A percentile compares a stretch with the other conserved stretches of the same genome.
Conservation (phyloP, 768 basidiomycete genomes). For the Russula earlei region DNA sequence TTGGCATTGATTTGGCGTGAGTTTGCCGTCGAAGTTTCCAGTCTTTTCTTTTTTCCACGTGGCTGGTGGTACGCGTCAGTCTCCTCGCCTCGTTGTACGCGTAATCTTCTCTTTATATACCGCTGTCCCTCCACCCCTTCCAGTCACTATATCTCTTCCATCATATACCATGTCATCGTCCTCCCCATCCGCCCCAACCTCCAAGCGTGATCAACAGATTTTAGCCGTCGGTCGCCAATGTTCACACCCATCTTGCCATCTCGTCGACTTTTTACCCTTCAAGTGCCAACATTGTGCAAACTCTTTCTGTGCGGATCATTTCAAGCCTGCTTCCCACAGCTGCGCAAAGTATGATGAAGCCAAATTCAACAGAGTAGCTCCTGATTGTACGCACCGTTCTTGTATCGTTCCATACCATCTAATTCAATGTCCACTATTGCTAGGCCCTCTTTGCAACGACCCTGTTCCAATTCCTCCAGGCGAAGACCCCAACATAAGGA, state of each 20-base stretch:
- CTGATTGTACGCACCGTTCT: conserved; percentile 46
- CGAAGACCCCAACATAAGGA: conserved; percentile 71
- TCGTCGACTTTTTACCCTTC: conserved; percentile 81
- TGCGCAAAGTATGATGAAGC: conserved; percentile 64
- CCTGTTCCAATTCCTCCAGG: conserved; percentile 70
- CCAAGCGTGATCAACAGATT: conserved; percentile 44
- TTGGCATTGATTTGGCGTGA: too few relatives aligned
- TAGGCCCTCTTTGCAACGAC: conserved; percentile 68
- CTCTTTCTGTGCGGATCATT: conserved; percentile 73
- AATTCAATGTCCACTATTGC: neutral
- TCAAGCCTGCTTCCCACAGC: conserved; percentile 53
- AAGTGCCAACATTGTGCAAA: conserved; percentile 72
- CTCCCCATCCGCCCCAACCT: conserved; percentile 16
- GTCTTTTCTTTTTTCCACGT: too few relatives aligned
- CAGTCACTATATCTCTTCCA: neutral
- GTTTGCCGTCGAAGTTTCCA: too few relatives aligned
- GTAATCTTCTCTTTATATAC: conserved; percentile 7
- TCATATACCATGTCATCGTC: conserved; percentile 24
- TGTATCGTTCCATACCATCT: neutral
- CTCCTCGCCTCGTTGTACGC: too few relatives aligned
- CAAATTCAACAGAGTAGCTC: conserved; percentile 66
- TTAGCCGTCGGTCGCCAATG: conserved; percentile 66
- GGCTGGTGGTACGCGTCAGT: too few relatives aligned
- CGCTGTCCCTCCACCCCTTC: too few relatives aligned
- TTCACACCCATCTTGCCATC: conserved; percentile 50